Conservation (phyloP, 2,329 filamentous ascomycete genomes). For the Colletotrichum cordylinicola region DNA sequence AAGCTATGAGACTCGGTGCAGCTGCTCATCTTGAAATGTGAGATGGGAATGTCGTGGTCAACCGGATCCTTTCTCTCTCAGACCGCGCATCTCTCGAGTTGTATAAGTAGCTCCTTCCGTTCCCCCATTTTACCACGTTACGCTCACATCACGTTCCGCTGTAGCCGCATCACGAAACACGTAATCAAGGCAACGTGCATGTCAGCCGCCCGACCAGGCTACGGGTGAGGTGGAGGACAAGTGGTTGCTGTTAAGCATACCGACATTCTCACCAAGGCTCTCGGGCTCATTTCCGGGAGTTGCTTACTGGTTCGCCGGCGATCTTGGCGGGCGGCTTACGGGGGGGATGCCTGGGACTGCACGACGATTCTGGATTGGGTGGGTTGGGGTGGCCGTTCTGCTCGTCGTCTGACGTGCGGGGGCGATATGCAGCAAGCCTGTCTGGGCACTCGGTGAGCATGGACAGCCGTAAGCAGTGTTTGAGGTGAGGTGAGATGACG, state of each 20-base stretch:
- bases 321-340: background rate
- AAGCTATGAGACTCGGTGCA: background rate
- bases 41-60: background rate
- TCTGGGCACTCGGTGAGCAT: background rate
- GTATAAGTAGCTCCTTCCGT: background rate
- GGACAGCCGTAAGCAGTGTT: background rate
- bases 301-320: background rate
- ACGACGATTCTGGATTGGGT: background rate
- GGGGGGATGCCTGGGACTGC: background rate
- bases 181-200: background rate
- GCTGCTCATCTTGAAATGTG: background rate
- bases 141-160: background rate
- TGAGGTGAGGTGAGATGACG: background rate
- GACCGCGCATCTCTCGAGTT: too few relatives aligned
- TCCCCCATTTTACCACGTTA: background rate
- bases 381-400: background rate
- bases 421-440: background rate
- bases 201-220: background rate
- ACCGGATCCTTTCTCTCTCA: background rate
- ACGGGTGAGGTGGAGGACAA: background rate
- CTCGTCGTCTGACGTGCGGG: background rate
- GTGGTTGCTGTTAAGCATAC: constrained; percentile 13
- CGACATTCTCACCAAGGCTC: constrained; percentile 10
- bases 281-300: background rate
- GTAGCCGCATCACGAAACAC: background rate